Evolutionary conservation across 2,329 filamentous ascomycete genomes (phyloP).

Genomic region (Penicillium sp.): DNA sequence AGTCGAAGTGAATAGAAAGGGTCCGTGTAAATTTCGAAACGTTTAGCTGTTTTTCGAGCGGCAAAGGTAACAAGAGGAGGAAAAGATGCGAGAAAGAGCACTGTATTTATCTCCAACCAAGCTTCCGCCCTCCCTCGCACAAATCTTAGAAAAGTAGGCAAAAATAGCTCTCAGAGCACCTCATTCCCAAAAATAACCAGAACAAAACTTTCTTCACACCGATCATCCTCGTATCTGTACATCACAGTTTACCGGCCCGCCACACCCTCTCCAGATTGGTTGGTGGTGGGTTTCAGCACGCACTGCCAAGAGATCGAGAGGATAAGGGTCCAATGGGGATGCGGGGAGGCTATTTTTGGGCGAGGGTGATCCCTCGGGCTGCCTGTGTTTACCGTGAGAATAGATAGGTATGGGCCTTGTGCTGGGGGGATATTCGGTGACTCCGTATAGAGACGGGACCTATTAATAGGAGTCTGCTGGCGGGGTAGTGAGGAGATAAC

Average conservation of each 20-base stretch:
- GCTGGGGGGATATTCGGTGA: not conserved
- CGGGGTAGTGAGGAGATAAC: too few species aligned
- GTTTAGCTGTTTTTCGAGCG: not conserved
- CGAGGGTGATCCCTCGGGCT: not conserved
- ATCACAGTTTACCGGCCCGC: not conserved
- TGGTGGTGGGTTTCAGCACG: conserved; percentile 19
- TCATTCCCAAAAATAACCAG: not conserved
- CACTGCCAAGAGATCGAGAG: conserved; percentile 16
- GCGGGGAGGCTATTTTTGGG: conserved; percentile 19
- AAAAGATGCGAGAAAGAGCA: not conserved
- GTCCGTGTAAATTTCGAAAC: not conserved
- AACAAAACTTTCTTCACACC: not conserved
- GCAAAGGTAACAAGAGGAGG: not conserved
- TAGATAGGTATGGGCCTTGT: not conserved
- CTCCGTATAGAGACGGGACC: not conserved
- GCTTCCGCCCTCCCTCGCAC: not conserved
- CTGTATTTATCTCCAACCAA: not conserved
- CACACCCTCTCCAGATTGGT: conserved; percentile 11
- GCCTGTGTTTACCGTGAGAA: not conserved
- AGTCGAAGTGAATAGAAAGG: too few species aligned
- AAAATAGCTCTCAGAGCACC: not conserved
- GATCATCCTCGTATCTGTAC: not conserved
- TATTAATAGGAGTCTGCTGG: too few species aligned
- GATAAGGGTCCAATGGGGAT: conserved; percentile 2
- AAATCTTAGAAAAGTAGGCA: not conserved